Percentiles rank a stretch among this genome's conserved stretches.
These are phyloP conservation scores for Starmera dryadoides DNA, from an alignment of 805 yeast species.

Conservation along the genomic window DNA sequence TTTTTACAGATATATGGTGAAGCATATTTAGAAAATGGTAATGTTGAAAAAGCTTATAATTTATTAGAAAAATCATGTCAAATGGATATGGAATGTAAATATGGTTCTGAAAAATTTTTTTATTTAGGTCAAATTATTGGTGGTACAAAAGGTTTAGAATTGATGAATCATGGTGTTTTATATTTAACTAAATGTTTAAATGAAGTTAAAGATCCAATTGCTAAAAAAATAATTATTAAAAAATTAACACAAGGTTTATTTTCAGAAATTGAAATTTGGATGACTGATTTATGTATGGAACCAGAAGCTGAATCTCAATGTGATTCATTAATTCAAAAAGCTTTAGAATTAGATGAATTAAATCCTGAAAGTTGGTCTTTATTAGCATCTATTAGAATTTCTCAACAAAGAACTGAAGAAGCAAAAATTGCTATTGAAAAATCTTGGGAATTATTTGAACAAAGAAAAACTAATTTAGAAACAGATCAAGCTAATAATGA, in stretches of 20 bases:
- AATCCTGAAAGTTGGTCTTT: slow-evolving; percentile 75
- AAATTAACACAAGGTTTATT: slow-evolving; percentile 73
- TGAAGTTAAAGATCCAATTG: slow-evolving; percentile 14
- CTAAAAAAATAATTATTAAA: slow-evolving; percentile 33
- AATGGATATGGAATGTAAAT: slow-evolving; percentile 56
- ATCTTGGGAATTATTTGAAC: slow-evolving; percentile 66
- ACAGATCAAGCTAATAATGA: slow-evolving; percentile 28
- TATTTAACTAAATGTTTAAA: slow-evolving; percentile 36
- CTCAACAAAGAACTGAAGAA: slow-evolving; percentile 71
- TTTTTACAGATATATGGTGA: slow-evolving; percentile 63
- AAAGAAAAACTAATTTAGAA: slow-evolving; percentile 42
- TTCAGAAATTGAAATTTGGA: slow-evolving; percentile 89
- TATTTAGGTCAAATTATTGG: slow-evolving; percentile 90
- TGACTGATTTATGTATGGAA: slow-evolving; percentile 97
- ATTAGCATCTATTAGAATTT: slow-evolving; percentile 80
- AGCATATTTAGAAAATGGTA: slow-evolving; percentile 69
- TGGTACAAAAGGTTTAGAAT: slow-evolving; percentile 62
- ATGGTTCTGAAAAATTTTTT: slow-evolving; percentile 76
- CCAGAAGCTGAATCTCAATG: slow-evolving; percentile 79
- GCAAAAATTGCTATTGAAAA: slow-evolving; percentile 60
- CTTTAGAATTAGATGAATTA: slow-evolving; percentile 49
- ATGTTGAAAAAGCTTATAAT: slow-evolving; percentile 71
- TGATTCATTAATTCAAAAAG: slow-evolving; percentile 57
- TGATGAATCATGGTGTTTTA: slow-evolving; percentile 56
- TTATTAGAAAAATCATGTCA: slow-evolving; percentile 53